Evolutionary conservation across 768 basidiomycete genomes (phyloP), one percentile per base, ranked within the genome.

Genomic region (Auricularia sp.): DNA sequence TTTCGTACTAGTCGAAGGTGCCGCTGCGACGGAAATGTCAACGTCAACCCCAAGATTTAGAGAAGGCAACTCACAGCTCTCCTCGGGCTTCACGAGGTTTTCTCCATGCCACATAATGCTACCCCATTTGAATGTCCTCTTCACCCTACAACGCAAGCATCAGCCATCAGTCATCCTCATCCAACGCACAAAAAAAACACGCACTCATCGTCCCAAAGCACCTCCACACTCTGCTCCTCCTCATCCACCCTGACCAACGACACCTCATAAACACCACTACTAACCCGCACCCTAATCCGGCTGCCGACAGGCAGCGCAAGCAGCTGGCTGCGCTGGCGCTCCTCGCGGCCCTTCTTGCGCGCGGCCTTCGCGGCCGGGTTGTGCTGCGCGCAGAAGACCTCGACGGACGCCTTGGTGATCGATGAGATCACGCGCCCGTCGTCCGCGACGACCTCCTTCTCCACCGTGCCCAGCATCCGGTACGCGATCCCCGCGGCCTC

Each of bases 191-290:
- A 7, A 18, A 29, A 34, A 7, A 59, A 2, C 11, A 56, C 56
- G 56, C 56, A 59, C 56, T 14, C 87, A 34, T 82, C 78, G 70
- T 91, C 90, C 88, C 92, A 94, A 6, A 90, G 72, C 3, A 95
- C 91, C 71, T 88, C 87, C 0, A 95, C 86, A 8, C 85, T 85
- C 61, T 82, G 79, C 1, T 79, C 81, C 67, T 87, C 88, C 67
- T 87, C 85, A 42, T 88, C 76, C 18, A 91, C 86, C 65, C 84
- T 81, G 14, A 90, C 71, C 42, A 96, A 78, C 4, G 86, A 87
- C 3, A 94, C 92, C 72, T 95, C 92, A 71, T 91, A 95, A 36
- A 90, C 87, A 3, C 93, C 93, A 10, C 88, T 82, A 69, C 84
- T 87, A 59, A 90, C 86, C 54, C 90, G 87, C 67, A 98, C 84